A percentile compares a stretch with the other conserved stretches of the same genome.
phyloP scores from a whole-genome alignment of 768 basidiomycete genomes.

The Lentinula raphanica region DNA sequence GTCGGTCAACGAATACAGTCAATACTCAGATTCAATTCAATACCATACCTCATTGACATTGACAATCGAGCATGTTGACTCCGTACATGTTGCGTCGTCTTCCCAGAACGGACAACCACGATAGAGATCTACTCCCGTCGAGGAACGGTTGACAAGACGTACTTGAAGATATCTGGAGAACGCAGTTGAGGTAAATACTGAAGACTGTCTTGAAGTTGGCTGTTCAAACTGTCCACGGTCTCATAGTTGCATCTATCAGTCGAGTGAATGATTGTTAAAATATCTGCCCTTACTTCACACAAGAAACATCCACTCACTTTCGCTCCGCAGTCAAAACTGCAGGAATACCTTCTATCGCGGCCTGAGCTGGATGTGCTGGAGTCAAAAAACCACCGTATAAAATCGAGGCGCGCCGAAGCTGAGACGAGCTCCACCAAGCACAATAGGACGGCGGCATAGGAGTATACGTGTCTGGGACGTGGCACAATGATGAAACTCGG shows the following conservation, averaged over 20 bases:
- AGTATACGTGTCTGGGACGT: not conserved
- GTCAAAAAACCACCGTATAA: not conserved
- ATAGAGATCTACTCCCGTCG: conserved; percentile 62
- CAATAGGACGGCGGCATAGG: not conserved
- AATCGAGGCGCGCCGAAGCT: not conserved
- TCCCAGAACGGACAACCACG: conserved; percentile 99
- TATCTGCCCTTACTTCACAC: not conserved
- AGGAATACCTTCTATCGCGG: not conserved
- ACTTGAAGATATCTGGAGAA: conserved; percentile 97
- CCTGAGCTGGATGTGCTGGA: not conserved
- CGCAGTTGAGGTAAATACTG: conserved; percentile 76
- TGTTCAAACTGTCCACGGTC: conserved; percentile 84
- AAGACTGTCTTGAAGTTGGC: conserved; percentile 66
- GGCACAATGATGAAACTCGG: not conserved
- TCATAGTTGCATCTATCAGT: conserved; percentile 94
- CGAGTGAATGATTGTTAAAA: conserved; percentile 39
- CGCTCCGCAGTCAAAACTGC: not conserved
- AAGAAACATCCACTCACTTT: not conserved
- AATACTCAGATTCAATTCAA: too few species aligned
- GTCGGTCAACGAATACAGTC: too few species aligned
- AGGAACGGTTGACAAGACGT: conserved; percentile 10
- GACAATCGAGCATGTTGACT: conserved; percentile 87
- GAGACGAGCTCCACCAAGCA: not conserved
- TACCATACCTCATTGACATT: conserved; percentile 85
- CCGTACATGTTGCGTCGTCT: conserved; percentile 89